Evolutionary conservation across 2,329 filamentous ascomycete species (phyloP).

Genomic region (Endoconidiophora laricicola): DNA sequence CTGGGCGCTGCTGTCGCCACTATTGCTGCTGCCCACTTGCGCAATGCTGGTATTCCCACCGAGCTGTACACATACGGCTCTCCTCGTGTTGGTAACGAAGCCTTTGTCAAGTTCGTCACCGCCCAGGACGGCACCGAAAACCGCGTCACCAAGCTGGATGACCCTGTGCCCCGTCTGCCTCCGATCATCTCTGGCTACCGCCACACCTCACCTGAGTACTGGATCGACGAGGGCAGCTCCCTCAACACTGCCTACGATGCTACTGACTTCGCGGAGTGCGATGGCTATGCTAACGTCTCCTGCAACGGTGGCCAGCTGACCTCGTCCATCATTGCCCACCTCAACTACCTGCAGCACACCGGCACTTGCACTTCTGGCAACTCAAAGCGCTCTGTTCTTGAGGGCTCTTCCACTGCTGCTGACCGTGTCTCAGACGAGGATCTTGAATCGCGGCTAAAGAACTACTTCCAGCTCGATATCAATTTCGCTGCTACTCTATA

Average conservation of each 20-base stretch:
- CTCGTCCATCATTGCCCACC: slow-evolving; percentile 29
- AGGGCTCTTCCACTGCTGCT: slow-evolving; percentile 3
- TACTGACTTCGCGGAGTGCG: slow-evolving; percentile 29
- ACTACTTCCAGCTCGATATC: slow-evolving; percentile 22
- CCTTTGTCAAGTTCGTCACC: slow-evolving; percentile 36
- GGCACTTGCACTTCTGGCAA: slow-evolving; percentile 21
- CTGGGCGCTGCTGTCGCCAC: slow-evolving; percentile 50
- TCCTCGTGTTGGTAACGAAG: slow-evolving; percentile 45
- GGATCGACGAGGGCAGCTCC: slow-evolving; percentile 27
- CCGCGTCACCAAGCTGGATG: slow-evolving; percentile 49
- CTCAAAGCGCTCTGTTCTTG: slow-evolving; percentile 4
- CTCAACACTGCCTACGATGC: slow-evolving; percentile 22
- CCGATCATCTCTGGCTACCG: slow-evolving; percentile 42
- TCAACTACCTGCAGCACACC: slow-evolving; percentile 31
- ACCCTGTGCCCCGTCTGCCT: slow-evolving; percentile 53
- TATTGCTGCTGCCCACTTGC: slow-evolving; percentile 40
- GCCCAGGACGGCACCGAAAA: slow-evolving; percentile 35
- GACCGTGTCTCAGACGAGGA: slow-evolving; percentile 21
- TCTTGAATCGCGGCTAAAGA: slow-evolving; percentile 23
- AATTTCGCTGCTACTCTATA: slow-evolving; percentile 17
- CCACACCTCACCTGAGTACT: slow-evolving; percentile 57
- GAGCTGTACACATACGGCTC: slow-evolving; percentile 48
- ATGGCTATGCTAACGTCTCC: slow-evolving; percentile 27
- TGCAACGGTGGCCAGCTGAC: slow-evolving; percentile 36
- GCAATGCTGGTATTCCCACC: slow-evolving; percentile 27